These are phyloP conservation scores for Capsella bursapastoris DNA, from an alignment of 345 rosid genomes.

Conservation along the genomic window DNA sequence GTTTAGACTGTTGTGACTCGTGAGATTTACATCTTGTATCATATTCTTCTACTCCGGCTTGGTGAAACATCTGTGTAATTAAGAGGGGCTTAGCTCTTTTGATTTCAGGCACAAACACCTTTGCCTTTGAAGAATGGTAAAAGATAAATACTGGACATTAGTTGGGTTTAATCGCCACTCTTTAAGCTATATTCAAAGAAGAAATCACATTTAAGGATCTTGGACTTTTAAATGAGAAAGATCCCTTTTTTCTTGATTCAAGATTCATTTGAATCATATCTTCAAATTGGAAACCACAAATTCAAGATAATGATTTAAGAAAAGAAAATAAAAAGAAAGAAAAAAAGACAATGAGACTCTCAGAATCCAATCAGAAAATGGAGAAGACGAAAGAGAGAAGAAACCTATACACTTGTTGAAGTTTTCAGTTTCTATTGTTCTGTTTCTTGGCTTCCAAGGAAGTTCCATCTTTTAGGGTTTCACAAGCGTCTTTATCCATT, in stretches of 20 bases:
- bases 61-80: conserved; percentile 11
- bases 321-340: not conserved
- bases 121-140: conserved; percentile 33
- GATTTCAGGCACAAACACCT: conserved; percentile 23
- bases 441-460: conserved; percentile 70
- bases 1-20: conserved; percentile 33
- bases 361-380: conserved; percentile 39
- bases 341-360: conserved; percentile 45
- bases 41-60: conserved; percentile 31
- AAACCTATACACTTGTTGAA: conserved; percentile 49
- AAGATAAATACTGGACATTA: conserved; percentile 19
- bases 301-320: conserved; percentile 24
- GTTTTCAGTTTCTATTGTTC: conserved; percentile 55
- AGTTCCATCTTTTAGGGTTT: conserved; percentile 88
- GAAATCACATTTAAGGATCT: conserved; percentile 21
- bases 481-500: conserved; percentile 78
- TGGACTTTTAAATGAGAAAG: conserved; percentile 32
- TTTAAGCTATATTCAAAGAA: conserved; percentile 12
- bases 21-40: conserved; percentile 45
- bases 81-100: conserved; percentile 7
- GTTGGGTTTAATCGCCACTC: conserved; percentile 10
- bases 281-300: conserved; percentile 36
- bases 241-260: conserved; percentile 30
- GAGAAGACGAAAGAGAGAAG: conserved; percentile 19
- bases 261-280: conserved; percentile 34